A percentile compares a stretch with the other conserved stretches of the same genome.
Evolutionary conservation across 495 filamentous ascomycete genomes (phyloP).

Genomic region (Symbiotaphrina buchneri): DNA sequence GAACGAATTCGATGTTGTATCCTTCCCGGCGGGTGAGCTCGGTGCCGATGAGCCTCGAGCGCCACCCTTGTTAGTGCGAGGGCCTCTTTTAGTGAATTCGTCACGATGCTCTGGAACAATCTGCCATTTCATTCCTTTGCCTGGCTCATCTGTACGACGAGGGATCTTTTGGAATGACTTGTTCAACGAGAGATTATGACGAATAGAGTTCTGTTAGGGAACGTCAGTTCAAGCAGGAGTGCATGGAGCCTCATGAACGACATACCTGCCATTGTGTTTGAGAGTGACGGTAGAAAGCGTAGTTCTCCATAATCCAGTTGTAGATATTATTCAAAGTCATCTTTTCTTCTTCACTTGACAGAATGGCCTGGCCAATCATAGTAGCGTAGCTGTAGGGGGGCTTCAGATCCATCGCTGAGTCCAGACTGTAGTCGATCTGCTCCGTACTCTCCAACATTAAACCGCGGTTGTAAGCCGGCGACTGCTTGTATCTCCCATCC

Average conservation of each 20-base stretch:
- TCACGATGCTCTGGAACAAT: conserved; percentile 62
- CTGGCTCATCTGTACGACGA: conserved; percentile 78
- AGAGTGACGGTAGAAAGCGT: conserved; percentile 74
- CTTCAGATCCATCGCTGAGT: conserved; percentile 71
- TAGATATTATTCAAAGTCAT: conserved; percentile 80
- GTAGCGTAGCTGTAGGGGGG: conserved; percentile 92
- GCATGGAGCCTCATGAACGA: conserved; percentile 3
- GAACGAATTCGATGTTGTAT: too few species aligned
- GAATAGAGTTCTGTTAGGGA: conserved; percentile 59
- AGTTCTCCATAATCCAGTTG: conserved; percentile 66
- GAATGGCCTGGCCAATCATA: conserved; percentile 87
- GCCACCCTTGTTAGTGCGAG: conserved; percentile 2
- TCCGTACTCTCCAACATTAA: conserved; percentile 54
- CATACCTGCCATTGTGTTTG: conserved; percentile 74
- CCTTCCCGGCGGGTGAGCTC: conserved; percentile 22
- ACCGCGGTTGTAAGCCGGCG: conserved; percentile 36
- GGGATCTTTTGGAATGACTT: conserved; percentile 84
- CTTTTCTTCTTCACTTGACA: conserved; percentile 63
- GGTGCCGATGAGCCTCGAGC: conserved; percentile 28
- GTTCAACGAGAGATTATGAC: conserved; percentile 86
- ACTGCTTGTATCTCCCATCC: conserved; percentile 24
- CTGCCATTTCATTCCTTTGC: conserved; percentile 98
- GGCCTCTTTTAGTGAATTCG: conserved; percentile 16
- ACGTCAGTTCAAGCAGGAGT: conserved; percentile 7
- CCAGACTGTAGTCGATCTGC: conserved; percentile 66